Percentiles rank a stretch among this genome's conserved stretches.
These are phyloP conservation scores for Elymus sibiricus DNA, from an alignment of 176 grass and related monocot species.

Conservation along the genomic window DNA sequence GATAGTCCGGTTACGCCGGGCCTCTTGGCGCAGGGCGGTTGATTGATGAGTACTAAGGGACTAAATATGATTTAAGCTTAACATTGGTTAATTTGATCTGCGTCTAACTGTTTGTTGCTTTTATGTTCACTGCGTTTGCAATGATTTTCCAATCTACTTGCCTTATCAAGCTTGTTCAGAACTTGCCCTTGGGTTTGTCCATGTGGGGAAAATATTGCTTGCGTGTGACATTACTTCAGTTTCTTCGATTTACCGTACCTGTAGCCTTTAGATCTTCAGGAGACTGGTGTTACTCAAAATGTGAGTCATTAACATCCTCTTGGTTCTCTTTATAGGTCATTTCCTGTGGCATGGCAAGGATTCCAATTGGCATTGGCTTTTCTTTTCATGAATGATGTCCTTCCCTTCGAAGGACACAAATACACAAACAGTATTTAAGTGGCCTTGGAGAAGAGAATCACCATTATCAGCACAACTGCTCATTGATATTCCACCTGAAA, in stretches of 20 bases:
- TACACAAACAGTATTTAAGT: constrained; percentile 45
- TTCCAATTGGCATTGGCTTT: constrained; percentile 16
- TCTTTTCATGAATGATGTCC: constrained; percentile 55
- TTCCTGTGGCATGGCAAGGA: constrained; percentile 49
- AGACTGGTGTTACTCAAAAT: neutral
- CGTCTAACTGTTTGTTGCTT: neutral
- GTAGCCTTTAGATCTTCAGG: neutral
- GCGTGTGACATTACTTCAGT: neutral
- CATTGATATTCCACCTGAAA: constrained; percentile 58
- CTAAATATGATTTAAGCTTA: neutral
- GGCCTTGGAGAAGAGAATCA: constrained; percentile 57
- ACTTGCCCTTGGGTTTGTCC: neutral
- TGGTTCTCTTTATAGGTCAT: constrained; percentile 11
- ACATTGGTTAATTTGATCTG: neutral
- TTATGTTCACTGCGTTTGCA: neutral
- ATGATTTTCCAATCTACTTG: neutral
- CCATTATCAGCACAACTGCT: constrained; percentile 60
- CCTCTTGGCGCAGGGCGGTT: neutral
- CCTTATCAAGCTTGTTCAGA: neutral
- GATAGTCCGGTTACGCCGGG: neutral
- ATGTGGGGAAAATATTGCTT: neutral
- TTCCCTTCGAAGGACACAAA: constrained; percentile 44
- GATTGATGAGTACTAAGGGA: neutral
- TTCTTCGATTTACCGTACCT: neutral
- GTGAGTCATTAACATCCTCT: neutral